These are phyloP conservation scores for Colletotrichum echinochloae DNA, from an alignment of 2,329 filamentous ascomycete species.

Conservation along the genomic window DNA sequence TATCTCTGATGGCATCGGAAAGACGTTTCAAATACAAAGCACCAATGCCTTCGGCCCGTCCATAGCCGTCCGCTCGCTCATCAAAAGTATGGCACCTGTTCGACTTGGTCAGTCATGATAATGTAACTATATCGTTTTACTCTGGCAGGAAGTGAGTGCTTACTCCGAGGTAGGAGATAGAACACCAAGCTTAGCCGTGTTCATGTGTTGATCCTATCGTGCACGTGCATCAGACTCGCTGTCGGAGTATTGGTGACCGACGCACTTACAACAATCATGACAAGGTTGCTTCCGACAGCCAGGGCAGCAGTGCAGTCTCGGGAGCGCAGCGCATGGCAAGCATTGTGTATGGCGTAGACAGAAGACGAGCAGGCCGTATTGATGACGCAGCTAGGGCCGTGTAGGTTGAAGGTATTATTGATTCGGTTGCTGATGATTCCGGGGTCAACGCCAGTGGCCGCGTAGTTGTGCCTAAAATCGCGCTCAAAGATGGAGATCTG, in stretches of 20 bases:
- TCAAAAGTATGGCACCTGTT: conserved; percentile 6
- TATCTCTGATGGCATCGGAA: neutral
- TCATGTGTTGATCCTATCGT: neutral
- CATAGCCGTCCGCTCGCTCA: neutral
- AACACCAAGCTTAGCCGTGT: conserved; percentile 1
- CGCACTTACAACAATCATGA: neutral
- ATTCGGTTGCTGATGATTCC: neutral
- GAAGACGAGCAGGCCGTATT: neutral
- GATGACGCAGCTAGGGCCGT: neutral
- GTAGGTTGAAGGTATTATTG: neutral
- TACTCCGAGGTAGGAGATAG: neutral
- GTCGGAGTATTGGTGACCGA: neutral
- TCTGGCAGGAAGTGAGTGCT: neutral
- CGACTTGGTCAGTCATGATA: neutral
- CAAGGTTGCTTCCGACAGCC: conserved; percentile 13
- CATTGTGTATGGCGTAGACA: neutral
- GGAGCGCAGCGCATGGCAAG: neutral
- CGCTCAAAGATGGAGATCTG: neutral
- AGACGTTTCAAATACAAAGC: neutral
- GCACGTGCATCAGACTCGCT: neutral
- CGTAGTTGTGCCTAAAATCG: neutral
- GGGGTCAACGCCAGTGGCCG: neutral
- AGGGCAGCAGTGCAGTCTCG: neutral
- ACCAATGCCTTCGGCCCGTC: neutral
- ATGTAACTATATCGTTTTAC: neutral